These are phyloP conservation scores for Hypoxylon sp. DNA, from an alignment of 2,329 filamentous ascomycete species.

Conservation along the genomic window DNA sequence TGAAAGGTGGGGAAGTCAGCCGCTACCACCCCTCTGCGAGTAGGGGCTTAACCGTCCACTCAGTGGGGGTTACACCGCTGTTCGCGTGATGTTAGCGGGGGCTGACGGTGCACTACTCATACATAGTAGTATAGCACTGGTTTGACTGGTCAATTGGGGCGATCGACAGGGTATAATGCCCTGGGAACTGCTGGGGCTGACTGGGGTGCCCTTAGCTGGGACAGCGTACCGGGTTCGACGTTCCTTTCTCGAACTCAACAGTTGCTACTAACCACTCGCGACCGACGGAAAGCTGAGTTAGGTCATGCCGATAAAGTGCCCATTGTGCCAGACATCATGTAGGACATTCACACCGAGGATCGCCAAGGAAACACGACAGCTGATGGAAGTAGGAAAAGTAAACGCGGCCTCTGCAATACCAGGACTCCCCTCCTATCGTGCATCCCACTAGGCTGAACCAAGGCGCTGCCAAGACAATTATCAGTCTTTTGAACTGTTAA, in stretches of 20 bases:
- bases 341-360: constrained; percentile 24
- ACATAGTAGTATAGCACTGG: neutral
- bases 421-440: constrained; percentile 8
- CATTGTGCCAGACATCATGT: constrained; percentile 6
- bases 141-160: constrained; percentile 15
- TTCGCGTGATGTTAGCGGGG: constrained; percentile 30
- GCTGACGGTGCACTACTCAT: constrained; percentile 12
- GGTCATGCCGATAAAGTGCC: constrained; percentile 5
- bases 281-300: constrained; percentile 14
- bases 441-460: constrained; percentile 25
- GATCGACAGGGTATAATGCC: constrained; percentile 9
- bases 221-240: neutral
- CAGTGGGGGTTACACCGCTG: constrained; percentile 40
- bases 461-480: constrained; percentile 31
- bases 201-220: neutral
- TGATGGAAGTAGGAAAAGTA: constrained; percentile 23
- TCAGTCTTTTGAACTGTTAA: constrained; percentile 10
- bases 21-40: constrained; percentile 28
- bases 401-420: constrained; percentile 7
- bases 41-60: constrained; percentile 21
- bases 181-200: neutral
- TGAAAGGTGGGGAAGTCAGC: constrained; percentile 35
- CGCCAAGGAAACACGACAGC: constrained; percentile 28
- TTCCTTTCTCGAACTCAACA: neutral
- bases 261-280: constrained; percentile 11